Base-by-base conservation (phyloP, 495 filamentous ascomycete genomes). In the Xylaria nigripes region DNA sequence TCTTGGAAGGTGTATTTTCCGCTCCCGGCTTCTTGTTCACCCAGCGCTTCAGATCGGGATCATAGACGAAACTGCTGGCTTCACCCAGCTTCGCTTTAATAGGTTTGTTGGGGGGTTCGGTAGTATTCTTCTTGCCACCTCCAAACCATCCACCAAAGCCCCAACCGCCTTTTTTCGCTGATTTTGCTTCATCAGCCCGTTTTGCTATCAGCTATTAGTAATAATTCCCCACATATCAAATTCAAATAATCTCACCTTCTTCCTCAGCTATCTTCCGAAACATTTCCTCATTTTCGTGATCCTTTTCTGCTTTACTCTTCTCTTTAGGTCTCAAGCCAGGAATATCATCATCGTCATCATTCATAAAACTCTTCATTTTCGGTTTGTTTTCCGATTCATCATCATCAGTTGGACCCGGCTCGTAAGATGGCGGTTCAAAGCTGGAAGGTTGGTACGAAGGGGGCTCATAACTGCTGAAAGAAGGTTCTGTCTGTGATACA, bases 51-150 rank as follows among this genome's bases (percentile, higher is more conserved):
- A 95, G 77, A 19, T 95, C 87, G 3, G 87, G 84, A 68, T 99
- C 94, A 58, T 92, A 99, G 58, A 90, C 86, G 71, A 99, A 97
- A 10, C 81, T 87, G 63, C 79, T 93, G 61, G 92, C 86, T 68
- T 99, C 94, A 54, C 94, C 94, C 24, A 99, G 83, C 64, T 99
- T 97, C 46, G 94, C 94, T 61, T 80, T 83, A 70, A 96, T 92
- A 41, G 93, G 90, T 40, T 82, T 81, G 56, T 83, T 82, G 6
- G 76, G 67, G 27, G 61, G 67, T 27, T 69, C 65, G 10, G 67
- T 53, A 48, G 79, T 72, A 36, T 88, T 84, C 66, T 90, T 89
- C 64, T 86, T 89, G 45, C 68, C 70, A 51, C 83, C 77, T 34
- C 76, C 81, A 55, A 93, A 90, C 92, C 91, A 96, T 52, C 87